Conservation (phyloP, 2,329 filamentous ascomycete species). For the Neofusicoccum sp. region DNA sequence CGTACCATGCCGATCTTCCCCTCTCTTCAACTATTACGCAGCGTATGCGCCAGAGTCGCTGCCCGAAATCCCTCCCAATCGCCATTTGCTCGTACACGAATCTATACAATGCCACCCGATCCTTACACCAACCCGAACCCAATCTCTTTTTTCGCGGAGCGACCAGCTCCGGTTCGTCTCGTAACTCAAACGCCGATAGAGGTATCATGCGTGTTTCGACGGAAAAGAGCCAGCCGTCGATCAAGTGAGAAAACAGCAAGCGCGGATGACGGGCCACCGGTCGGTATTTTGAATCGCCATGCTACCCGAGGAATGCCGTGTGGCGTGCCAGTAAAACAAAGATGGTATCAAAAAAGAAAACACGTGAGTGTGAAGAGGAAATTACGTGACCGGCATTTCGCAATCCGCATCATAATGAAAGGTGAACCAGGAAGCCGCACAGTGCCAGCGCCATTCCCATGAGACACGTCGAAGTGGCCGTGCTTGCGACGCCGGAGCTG, state of each 20-base stretch:
- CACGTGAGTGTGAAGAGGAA: neutral
- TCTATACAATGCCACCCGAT: neutral
- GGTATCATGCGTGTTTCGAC: conserved; percentile 1
- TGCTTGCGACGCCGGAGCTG: neutral
- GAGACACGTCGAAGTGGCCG: conserved; percentile 4
- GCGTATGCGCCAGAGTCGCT: neutral
- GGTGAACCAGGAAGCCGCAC: conserved; percentile 1
- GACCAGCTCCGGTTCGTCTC: neutral
- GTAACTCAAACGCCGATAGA: neutral
- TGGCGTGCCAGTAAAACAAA: conserved; percentile 12
- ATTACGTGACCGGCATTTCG: neutral
- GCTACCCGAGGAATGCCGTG: neutral
- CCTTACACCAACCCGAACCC: neutral
- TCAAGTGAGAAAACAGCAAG: no score
- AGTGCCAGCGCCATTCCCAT: neutral
- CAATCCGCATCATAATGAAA: neutral
- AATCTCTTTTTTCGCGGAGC: neutral
- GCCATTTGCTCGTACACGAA: neutral
- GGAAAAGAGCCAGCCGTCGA: conserved; percentile 2
- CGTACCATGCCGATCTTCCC: conserved; percentile 2
- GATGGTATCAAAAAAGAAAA: conserved; percentile 19
- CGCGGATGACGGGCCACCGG: no score
- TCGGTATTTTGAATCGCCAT: neutral
- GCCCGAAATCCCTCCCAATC: neutral
- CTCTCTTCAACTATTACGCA: neutral